Evolutionary conservation across 73 alveolate species (phyloP).

Genomic region (Tetrahymena borealis): DNA sequence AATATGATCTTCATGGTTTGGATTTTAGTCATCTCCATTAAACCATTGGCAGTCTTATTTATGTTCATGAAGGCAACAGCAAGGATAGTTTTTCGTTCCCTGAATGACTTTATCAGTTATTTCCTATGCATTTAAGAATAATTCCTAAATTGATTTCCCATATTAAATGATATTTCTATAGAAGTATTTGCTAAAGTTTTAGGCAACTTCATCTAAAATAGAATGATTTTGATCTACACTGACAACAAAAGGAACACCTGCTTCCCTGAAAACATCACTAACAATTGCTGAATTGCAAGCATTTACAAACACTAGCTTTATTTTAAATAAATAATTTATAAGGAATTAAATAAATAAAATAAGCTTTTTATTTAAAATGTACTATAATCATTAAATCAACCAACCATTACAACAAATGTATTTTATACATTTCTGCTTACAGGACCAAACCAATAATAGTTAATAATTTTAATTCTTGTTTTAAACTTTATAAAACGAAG

Average conservation of each 20-base stretch:
- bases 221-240: neutral
- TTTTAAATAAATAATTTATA: too few species aligned
- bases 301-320: neutral
- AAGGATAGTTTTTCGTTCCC: neutral
- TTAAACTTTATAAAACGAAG: too few species aligned
- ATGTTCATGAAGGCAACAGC: neutral
- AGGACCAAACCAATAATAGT: too few species aligned
- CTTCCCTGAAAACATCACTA: neutral
- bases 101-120: neutral
- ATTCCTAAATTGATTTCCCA: neutral
- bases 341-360: too few species aligned
- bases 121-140: neutral
- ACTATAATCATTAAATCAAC: too few species aligned
- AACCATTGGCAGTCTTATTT: neutral
- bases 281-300: neutral
- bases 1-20: neutral
- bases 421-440: too few species aligned
- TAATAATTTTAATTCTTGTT: too few species aligned
- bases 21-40: neutral
- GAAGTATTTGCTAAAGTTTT: neutral
- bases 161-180: neutral
- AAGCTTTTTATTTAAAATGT: too few species aligned
- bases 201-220: neutral
- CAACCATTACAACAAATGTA: too few species aligned
- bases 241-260: neutral